These are phyloP conservation scores for Suillus subaureus DNA, from an alignment of 768 basidiomycete species.

Conservation along the genomic window DNA sequence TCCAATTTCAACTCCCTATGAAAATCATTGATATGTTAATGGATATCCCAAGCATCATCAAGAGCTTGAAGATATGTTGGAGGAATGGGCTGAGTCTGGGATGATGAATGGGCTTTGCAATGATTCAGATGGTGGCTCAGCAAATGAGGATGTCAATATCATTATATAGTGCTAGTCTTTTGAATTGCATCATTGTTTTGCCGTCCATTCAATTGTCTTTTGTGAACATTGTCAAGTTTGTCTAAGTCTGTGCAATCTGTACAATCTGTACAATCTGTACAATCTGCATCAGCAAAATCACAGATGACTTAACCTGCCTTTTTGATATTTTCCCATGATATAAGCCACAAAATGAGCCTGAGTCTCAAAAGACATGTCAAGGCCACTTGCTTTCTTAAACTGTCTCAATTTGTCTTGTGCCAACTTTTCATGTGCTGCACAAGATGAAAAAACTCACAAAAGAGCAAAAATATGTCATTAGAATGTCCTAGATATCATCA, in stretches of 20 bases:
- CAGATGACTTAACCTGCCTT: not conserved
- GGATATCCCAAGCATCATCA: not conserved
- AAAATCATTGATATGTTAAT: not conserved
- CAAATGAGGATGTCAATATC: not conserved
- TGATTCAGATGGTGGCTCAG: not conserved
- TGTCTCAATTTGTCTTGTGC: slow-evolving; percentile 5
- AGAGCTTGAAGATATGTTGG: not conserved
- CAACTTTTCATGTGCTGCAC: not conserved
- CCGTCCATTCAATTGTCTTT: not conserved
- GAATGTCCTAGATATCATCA: too few species aligned
- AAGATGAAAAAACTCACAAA: not conserved
- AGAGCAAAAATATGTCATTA: not conserved
- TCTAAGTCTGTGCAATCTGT: not conserved
- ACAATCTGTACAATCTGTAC: too few species aligned
- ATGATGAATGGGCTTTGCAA: not conserved
- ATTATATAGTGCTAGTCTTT: not conserved
- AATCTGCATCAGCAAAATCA: not conserved
- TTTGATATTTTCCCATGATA: not conserved
- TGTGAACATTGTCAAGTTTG: not conserved
- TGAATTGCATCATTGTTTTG: not conserved
- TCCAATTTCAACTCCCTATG: not conserved
- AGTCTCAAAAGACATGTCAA: not conserved
- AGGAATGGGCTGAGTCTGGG: not conserved
- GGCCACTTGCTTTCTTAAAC: too few species aligned
- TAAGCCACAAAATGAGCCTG: not conserved